Conservation (phyloP, 2,329 filamentous ascomycete species). For the Cercospora sp. region DNA sequence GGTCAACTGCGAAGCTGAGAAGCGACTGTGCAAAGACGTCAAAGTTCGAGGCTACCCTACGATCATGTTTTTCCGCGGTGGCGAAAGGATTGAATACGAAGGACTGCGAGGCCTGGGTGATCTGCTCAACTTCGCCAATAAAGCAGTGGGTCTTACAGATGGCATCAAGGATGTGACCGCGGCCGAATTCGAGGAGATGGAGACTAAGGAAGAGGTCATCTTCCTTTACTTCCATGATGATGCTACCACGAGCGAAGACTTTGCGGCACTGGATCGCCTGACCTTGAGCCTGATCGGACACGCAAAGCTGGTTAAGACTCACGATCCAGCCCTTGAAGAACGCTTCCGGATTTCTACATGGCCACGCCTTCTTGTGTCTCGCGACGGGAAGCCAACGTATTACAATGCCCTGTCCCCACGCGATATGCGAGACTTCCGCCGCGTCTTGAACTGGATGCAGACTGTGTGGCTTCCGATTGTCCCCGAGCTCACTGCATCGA, state of each 20-base stretch:
- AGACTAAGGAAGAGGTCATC: slow-evolving; percentile 91
- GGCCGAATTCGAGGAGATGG: slow-evolving; percentile 73
- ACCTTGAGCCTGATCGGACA: slow-evolving; percentile 87
- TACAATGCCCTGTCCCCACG: slow-evolving; percentile 83
- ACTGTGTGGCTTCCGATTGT: slow-evolving; percentile 95
- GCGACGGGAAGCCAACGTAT: slow-evolving; percentile 86
- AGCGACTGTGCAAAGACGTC: slow-evolving; percentile 88
- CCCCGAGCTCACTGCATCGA: slow-evolving; percentile 85
- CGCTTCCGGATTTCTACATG: slow-evolving; percentile 95
- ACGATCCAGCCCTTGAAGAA: slow-evolving; percentile 70
- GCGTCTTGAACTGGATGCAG: slow-evolving; percentile 89
- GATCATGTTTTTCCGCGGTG: slow-evolving; percentile 87
- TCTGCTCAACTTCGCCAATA: slow-evolving; percentile 81
- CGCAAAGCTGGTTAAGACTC: slow-evolving; percentile 89
- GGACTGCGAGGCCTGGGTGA: slow-evolving; percentile 91
- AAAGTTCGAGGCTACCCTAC: slow-evolving; percentile 79
- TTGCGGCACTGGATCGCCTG: slow-evolving; percentile 80
- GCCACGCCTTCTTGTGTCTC: slow-evolving; percentile 86
- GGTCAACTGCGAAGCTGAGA: slow-evolving; percentile 88
- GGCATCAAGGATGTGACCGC: slow-evolving; percentile 81
- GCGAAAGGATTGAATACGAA: slow-evolving; percentile 88
- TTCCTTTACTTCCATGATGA: slow-evolving; percentile 98
- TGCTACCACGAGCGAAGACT: slow-evolving; percentile 89
- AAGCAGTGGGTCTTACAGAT: slow-evolving; percentile 73
- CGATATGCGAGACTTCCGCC: slow-evolving; percentile 85